Base-by-base conservation (phyloP, 2,329 filamentous ascomycete species). In the Colletotrichum tanaceti region DNA sequence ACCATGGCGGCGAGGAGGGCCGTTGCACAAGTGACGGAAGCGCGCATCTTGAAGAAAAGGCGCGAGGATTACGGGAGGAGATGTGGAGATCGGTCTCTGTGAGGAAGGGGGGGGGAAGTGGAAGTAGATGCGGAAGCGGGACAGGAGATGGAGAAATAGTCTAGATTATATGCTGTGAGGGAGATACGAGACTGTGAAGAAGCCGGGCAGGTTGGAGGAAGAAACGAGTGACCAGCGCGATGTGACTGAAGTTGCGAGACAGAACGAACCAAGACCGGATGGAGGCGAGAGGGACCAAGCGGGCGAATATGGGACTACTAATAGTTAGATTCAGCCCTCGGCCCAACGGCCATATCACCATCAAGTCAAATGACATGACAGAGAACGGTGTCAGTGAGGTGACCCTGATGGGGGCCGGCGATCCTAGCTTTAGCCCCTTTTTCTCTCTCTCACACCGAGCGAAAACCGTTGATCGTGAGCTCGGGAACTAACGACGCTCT, bases 1-100 rank as follows among this genome's bases (percentile, higher is more conserved):
- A 79, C 81, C 65, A 71, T 60, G 46, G 63, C 39, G 54, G 67
- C 71, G 55, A 70, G 54, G 53, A 63, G 55, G 10, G 70, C 70
- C 65, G 68, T 63, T 32, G 68, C 63, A 47, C 61, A 58, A 13
- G 60, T 70, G 58, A 71, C 28, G 2, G 70, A 65, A 13, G 60
- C 24, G 64, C 65, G 64, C 70, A 71, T 71, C 4, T 62, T 70
- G 53, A 53, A 66, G 10, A 35, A 35, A 7, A 9, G 32, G 32
- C 3, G 32, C 22, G 55, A 2, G 32, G 55, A 39, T 46, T 47
- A 50, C 35, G 44, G 20, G 28, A 32, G 20, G 44, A 38, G 20
- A 35, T 18, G 22, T 55, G 4, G 11, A 10, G 14, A 22, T 13
- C 22, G 35, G 18, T 38, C n/a, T 52, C 32, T 10, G 9, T 35